A percentile compares a stretch with the other conserved stretches of the same genome.
Conservation (phyloP, 495 filamentous ascomycete genomes). For the Rostrohypoxylon terebratum region DNA sequence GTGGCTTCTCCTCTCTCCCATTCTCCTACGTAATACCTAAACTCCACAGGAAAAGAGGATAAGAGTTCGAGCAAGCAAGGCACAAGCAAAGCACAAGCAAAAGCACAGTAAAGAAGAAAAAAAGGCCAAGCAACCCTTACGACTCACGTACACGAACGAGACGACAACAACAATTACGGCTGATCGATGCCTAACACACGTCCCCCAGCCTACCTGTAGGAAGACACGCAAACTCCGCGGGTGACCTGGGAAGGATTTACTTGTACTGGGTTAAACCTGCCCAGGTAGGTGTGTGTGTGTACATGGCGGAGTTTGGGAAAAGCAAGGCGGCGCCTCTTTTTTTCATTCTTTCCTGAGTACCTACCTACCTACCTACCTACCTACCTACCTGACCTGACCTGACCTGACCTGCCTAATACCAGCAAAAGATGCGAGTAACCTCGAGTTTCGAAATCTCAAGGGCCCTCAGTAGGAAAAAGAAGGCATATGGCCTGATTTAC, state of each 20-base stretch:
- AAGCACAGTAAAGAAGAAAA: no score
- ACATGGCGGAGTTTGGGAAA: background rate
- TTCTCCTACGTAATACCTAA: conserved; percentile 26
- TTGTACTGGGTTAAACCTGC: background rate
- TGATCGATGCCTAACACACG: conserved; percentile 32
- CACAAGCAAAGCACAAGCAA: no score
- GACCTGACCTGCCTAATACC: background rate
- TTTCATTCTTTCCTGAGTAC: background rate
- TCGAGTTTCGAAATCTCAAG: conserved; percentile 32
- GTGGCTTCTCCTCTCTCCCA: conserved; percentile 34
- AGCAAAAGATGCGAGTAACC: conserved; percentile 17
- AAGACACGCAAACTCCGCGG: conserved; percentile 14
- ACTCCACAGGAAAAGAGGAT: conserved; percentile 5
- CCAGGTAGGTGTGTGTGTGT: background rate
- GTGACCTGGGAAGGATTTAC: background rate
- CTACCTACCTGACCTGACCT: no score
- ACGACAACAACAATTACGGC: conserved; percentile 1
- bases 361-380: no score
- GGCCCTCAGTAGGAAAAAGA: conserved; percentile 2
- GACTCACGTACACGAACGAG: background rate
- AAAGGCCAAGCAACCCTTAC: conserved; percentile 10
- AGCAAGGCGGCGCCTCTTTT: conserved; percentile 2
- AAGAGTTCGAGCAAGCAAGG: conserved; percentile 4
- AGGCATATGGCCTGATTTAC: conserved; percentile 34
- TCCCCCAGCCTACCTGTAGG: conserved; percentile 5